phyloP scores from a whole-genome alignment of 2,329 filamentous ascomycete species.

The Fusarium camptoceras region DNA sequence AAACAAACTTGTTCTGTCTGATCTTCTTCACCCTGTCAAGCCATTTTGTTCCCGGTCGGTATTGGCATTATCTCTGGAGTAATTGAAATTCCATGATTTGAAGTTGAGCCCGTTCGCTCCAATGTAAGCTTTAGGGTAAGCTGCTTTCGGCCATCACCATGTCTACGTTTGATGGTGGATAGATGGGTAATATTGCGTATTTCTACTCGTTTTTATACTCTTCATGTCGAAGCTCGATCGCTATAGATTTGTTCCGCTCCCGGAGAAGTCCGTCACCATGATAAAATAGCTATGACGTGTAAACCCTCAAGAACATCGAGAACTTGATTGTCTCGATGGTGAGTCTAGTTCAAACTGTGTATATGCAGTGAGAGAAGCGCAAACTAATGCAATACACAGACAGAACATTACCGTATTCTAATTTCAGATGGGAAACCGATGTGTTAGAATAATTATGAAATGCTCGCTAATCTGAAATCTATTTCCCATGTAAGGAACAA shows the following conservation, averaged over 20 bases:
- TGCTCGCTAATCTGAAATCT: not conserved
- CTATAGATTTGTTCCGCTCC: too few relatives aligned
- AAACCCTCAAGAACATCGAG: not conserved
- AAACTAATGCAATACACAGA: not conserved
- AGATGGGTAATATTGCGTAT: not conserved
- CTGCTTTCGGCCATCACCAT: not conserved
- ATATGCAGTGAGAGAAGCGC: not conserved
- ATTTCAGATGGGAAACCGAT: not conserved
- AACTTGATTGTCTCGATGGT: not conserved
- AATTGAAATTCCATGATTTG: not conserved
- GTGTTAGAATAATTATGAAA: not conserved
- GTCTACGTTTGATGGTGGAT: not conserved
- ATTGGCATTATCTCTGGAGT: not conserved
- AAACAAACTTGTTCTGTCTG: not conserved
- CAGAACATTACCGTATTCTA: not conserved
- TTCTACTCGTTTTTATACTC: not conserved
- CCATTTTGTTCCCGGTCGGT: not conserved
- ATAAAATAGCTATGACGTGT: not conserved
- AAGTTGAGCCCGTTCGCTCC: too few relatives aligned
- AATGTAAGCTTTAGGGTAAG: constrained; percentile 8
- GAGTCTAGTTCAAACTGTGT: not conserved
- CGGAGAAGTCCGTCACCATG: not conserved
- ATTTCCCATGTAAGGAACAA: not conserved
- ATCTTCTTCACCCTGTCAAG: not conserved
- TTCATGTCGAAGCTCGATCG: not conserved